These are phyloP conservation scores for Candida tunisiensis DNA, from an alignment of 1,139 yeast species.

Conservation along the genomic window DNA sequence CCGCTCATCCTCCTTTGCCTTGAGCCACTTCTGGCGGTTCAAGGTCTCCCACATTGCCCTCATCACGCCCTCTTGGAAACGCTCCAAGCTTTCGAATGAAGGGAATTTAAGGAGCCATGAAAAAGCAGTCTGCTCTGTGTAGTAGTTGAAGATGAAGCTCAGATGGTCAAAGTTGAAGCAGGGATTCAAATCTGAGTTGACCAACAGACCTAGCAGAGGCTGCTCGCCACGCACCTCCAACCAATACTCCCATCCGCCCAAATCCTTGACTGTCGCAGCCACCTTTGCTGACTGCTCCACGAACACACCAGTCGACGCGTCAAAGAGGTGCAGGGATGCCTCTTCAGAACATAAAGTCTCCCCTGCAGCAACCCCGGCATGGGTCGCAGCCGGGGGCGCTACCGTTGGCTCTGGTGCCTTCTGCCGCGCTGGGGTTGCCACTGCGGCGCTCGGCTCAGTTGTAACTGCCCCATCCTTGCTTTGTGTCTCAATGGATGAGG, in stretches of 20 bases:
- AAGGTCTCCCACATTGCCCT: slow-evolving; percentile 44
- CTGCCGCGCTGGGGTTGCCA: slow-evolving; percentile 2
- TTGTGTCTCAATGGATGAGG: neutral
- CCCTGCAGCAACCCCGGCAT: slow-evolving; percentile 5
- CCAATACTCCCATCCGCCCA: slow-evolving; percentile 36
- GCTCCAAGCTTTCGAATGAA: slow-evolving; percentile 22
- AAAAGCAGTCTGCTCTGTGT: slow-evolving; percentile 23
- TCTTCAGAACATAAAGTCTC: slow-evolving; percentile 7
- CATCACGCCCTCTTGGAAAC: slow-evolving; percentile 37
- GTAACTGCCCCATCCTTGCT: slow-evolving; percentile 1
- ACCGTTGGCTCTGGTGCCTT: slow-evolving; percentile 5
- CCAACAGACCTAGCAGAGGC: slow-evolving; percentile 25
- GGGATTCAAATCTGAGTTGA: slow-evolving; percentile 42
- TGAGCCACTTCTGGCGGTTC: slow-evolving; percentile 35
- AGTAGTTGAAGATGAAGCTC: slow-evolving; percentile 53
- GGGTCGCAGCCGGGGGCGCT: slow-evolving; percentile 2
- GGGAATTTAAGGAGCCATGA: slow-evolving; percentile 52
- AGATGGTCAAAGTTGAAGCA: slow-evolving; percentile 39
- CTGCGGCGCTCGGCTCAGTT: slow-evolving; percentile 3
- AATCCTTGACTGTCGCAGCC: slow-evolving; percentile 26
- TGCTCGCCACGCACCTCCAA: slow-evolving; percentile 25
- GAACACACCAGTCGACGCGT: slow-evolving; percentile 35
- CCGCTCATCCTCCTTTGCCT: slow-evolving; percentile 25
- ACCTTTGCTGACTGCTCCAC: slow-evolving; percentile 23
- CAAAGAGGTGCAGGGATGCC: slow-evolving; percentile 39